Conservation (phyloP, 352 stramenopile species). For the Globisporangium cylindrosporum region DNA sequence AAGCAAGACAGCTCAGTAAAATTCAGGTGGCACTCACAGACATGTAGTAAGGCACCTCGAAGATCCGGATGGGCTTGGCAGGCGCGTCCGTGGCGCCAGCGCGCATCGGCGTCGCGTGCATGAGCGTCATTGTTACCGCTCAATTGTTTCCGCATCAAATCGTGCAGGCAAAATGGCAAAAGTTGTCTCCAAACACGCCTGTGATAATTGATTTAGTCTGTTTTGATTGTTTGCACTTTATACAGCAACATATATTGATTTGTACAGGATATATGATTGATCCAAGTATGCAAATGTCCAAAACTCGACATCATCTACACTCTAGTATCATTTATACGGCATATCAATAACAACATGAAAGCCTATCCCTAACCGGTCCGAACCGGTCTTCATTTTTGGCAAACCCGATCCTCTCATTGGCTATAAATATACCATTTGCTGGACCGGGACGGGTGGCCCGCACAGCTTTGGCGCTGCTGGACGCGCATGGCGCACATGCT, state of each 20-base stretch:
- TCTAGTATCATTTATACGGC: too few species aligned
- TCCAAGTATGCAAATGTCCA: neutral
- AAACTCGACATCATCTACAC: too few species aligned
- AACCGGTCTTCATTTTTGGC: neutral
- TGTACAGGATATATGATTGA: neutral
- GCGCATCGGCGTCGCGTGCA: neutral
- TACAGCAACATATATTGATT: too few species aligned
- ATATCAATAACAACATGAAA: neutral
- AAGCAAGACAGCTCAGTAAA: neutral
- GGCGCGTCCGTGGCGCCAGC: slow-evolving; percentile 1
- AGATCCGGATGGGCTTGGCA: slow-evolving; percentile 11
- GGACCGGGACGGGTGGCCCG: slow-evolving; percentile 12
- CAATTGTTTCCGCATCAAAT: too few species aligned
- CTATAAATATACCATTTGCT: neutral
- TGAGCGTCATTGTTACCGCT: slow-evolving; percentile 1
- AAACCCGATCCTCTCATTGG: neutral
- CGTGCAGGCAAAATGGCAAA: neutral
- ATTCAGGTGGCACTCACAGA: neutral
- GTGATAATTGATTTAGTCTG: too few species aligned
- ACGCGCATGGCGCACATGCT: neutral
- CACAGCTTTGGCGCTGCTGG: neutral
- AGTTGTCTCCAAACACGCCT: neutral
- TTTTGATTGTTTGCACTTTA: too few species aligned
- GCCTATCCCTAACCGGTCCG: slow-evolving; percentile 11
- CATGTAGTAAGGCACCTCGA: slow-evolving; percentile 7